Evolutionary conservation across 106 monocot genomes (phyloP), one percentile per base, ranked within the genome.

Genomic region (Dioscorea alata): DNA sequence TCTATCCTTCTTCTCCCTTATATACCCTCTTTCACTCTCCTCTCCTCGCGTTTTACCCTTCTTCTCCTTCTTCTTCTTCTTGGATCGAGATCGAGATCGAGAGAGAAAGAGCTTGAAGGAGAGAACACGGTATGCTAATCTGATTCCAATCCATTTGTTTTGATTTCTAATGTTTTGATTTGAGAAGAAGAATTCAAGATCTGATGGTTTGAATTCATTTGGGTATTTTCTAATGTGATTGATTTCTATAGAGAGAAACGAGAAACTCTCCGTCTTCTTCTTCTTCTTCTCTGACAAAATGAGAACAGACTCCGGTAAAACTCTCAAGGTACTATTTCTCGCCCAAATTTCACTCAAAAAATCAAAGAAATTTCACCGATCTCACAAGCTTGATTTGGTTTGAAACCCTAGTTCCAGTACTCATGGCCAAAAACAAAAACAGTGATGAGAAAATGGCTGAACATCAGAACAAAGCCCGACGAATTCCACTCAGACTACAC

Each of bases 391-490:
- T 23, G 60, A 23, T 23, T 23, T 60, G 17, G 17, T 48, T 65
- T 20, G 19, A 42, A 35, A 18, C 42, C 42, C 42, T 5, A 33
- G 25, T 42, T 10, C 42, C 42, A 33, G 25, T 42, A 73, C 10
- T 87, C 87, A 8, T 91, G 91, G 91, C 84, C 85, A 13, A 88
- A 78, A 62, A 77, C 85, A 13, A 88, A 78, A 62, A 77, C 65
- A n/a, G 76, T 85, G 53, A 72, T 92, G 66, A 64, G 71, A 73
- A 88, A 85, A 74, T 88, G 84, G 91, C 70, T 92, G 50, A 88
- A 85, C 72, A 59, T 83, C 10, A 73, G 65, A 54, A 71, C 59
- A 20, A 62, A 51, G 12, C 49, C 76, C 2, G 23, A 63, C 15
- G 76, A 78, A 35, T 78, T 82, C 48, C 69, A 84, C 31, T 78